A percentile compares a stretch with the other conserved stretches of the same genome.
These are phyloP conservation scores for Monosporascus sp. DNA, from an alignment of 2,329 filamentous ascomycete species.

Conservation along the genomic window DNA sequence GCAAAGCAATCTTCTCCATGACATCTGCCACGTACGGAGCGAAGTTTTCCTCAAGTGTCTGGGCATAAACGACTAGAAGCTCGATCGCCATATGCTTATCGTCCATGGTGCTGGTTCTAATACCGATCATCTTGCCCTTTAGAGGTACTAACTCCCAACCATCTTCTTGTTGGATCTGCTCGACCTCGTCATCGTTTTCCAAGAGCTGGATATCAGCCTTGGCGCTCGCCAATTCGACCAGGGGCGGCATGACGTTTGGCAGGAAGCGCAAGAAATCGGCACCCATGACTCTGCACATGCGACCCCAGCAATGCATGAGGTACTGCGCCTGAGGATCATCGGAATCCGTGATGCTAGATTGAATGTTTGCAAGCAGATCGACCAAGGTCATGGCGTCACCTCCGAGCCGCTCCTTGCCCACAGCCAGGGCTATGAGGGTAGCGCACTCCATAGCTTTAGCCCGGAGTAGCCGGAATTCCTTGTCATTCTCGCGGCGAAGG, in stretches of 20 bases:
- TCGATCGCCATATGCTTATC: slow-evolving; percentile 99
- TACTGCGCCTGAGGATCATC: slow-evolving; percentile 97
- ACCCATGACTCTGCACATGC: slow-evolving; percentile 94
- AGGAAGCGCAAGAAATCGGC: slow-evolving; percentile 90
- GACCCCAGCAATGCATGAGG: slow-evolving; percentile 96
- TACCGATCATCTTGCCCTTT: slow-evolving; percentile 97
- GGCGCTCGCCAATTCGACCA: slow-evolving; percentile 84
- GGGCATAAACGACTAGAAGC: slow-evolving; percentile 92
- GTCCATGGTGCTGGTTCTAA: slow-evolving; percentile 92
- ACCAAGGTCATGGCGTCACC: slow-evolving; percentile 83
- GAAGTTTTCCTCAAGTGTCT: slow-evolving; percentile 89
- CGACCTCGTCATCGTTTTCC: slow-evolving; percentile 91
- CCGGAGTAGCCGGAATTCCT: slow-evolving; percentile 83
- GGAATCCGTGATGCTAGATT: slow-evolving; percentile 77
- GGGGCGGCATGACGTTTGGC: slow-evolving; percentile 86
- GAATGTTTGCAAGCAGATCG: slow-evolving; percentile 80
- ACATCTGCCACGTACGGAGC: slow-evolving; percentile 88
- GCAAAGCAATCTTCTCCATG: slow-evolving; percentile 93
- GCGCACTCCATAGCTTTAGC: slow-evolving; percentile 99
- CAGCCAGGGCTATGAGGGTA: slow-evolving; percentile 89
- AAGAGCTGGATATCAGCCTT: slow-evolving; percentile 97
- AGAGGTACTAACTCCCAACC: slow-evolving; percentile 96
- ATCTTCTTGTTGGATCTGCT: slow-evolving; percentile 88
- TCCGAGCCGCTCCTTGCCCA: slow-evolving; percentile 88
- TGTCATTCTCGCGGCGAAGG: slow-evolving; percentile 81